Evolutionary conservation across 2,329 filamentous ascomycete species (phyloP).

Genomic region (Colletotrichum sp.): DNA sequence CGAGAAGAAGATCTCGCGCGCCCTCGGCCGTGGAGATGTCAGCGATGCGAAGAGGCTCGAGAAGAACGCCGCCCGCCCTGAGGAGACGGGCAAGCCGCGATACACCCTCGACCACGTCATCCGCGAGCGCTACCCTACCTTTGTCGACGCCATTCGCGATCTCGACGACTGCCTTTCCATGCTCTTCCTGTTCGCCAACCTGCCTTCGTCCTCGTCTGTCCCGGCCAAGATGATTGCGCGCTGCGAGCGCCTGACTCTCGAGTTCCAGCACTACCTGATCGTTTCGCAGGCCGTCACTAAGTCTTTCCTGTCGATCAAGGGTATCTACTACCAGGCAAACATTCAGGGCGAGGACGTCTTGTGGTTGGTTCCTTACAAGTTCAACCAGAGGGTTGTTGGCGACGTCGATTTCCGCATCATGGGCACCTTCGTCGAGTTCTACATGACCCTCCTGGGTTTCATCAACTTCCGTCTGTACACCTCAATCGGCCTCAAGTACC

Average conservation of each 20-base stretch:
- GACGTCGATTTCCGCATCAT: constrained; percentile 99
- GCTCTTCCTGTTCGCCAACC: constrained; percentile 96
- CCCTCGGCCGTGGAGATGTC: constrained; percentile 89
- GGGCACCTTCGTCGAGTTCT: constrained; percentile 99
- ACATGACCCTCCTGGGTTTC: constrained; percentile 94
- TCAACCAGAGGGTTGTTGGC: constrained; percentile 91
- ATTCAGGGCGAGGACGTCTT: constrained; percentile 97
- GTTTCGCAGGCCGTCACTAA: constrained; percentile 89
- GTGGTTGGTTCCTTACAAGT: constrained; percentile 97
- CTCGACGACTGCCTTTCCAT: constrained; percentile 96
- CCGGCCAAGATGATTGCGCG: constrained; percentile 94
- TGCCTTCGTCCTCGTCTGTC: constrained; percentile 87
- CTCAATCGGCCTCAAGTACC: constrained; percentile 88
- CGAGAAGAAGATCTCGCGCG: constrained; percentile 95
- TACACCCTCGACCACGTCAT: constrained; percentile 96
- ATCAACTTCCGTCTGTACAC: constrained; percentile 97
- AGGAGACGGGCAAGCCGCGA: constrained; percentile 87
- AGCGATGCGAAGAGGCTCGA: constrained; percentile 87
- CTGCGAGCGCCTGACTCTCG: constrained; percentile 89
- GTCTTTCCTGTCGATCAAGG: constrained; percentile 98
- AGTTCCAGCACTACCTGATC: constrained; percentile 98
- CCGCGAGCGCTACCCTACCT: constrained; percentile 97
- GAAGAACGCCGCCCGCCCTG: constrained; percentile 81
- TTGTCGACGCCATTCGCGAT: constrained; percentile 90
- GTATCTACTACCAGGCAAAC: constrained; percentile 98